Evolutionary conservation across 352 stramenopile species (phyloP), one percentile per base, ranked within the genome.

Genomic region (Thalassiosira sp.): DNA sequence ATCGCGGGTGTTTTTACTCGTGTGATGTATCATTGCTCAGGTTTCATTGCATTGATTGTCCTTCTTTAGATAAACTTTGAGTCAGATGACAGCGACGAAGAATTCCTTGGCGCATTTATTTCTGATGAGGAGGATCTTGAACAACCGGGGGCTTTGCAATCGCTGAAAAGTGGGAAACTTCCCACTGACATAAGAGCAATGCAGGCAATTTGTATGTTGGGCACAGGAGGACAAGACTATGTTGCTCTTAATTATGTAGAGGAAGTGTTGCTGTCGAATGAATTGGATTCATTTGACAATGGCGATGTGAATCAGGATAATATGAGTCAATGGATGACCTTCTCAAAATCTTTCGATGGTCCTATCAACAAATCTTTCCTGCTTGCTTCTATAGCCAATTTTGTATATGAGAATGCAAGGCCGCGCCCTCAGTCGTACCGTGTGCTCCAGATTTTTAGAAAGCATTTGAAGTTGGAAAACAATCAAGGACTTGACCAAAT

Each of bases 121-220:
- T 93, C 88, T 10, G 88, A 93, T 67, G 85, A 93, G 16, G 88
- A 93, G 74, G 72, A 84, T 28, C 58, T 91, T 54, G 63, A 84
- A 18, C n/a, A 71, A 37, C 53, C 79, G 62, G 63, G 48, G 8
- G 45, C 86, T 45, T 45, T 91, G 10, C 31, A 86, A 48, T 79
- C 60, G 16, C 48, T 93, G 1, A 67, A 85, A 64, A 70, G 67
- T 37, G 82, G 82, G 10, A 63, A 68, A 59, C 64, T 93, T 24
- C 84, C 88, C 20, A 60, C 80, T 28, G 80, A 90, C 48, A 59
- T 93, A 15, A 71, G 59, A 46, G 70, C 88, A 20, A 67, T 93
- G 20, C 80, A 84, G 64, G 63, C 68, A 1, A 22, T 91, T 10
- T 84, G 76, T 64, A 69, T 92, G 5, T 70, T 89, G 25, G 79